These are phyloP conservation scores for Castanea crenata DNA, from an alignment of 306 rosid genomes.

Conservation along the genomic window DNA sequence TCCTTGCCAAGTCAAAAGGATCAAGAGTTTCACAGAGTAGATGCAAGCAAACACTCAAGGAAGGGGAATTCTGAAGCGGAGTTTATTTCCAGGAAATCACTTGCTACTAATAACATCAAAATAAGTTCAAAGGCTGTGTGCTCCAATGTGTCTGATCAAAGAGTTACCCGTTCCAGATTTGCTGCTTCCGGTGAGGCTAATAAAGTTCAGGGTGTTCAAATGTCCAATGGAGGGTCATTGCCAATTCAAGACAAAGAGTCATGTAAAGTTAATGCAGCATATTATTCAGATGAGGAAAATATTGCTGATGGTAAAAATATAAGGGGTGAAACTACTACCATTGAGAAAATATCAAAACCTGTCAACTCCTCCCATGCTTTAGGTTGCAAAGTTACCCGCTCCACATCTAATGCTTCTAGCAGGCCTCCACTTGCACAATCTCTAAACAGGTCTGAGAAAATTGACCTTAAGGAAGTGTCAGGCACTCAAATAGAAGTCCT, in stretches of 20 bases:
- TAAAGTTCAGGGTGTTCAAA: constrained; percentile 9
- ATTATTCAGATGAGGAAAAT: constrained; percentile 31
- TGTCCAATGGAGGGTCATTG: constrained; percentile 30
- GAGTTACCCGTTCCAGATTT: constrained; percentile 14
- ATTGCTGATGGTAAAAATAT: constrained; percentile 29
- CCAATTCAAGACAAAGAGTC: constrained; percentile 27
- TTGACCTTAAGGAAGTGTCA: constrained; percentile 21
- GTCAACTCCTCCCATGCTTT: constrained; percentile 26
- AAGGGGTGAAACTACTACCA: constrained; percentile 22
- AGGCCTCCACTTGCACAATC: constrained; percentile 28
- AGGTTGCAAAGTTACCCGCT: constrained; percentile 21
- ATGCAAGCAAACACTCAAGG: constrained; percentile 19
- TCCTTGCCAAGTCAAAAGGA: constrained; percentile 33
- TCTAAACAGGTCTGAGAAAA: constrained; percentile 11
- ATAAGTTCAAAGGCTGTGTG: constrained; percentile 12
- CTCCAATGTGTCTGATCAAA: constrained; percentile 17
- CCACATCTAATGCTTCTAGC: constrained; percentile 9
- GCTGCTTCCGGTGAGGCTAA: constrained; percentile 27
- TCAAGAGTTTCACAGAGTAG: constrained; percentile 21
- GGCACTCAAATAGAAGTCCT: constrained; percentile 26
- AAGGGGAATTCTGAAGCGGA: constrained; percentile 23
- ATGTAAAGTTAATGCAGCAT: constrained; percentile 20
- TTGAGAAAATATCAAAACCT: constrained; percentile 27
- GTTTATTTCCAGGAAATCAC: constrained; percentile 17
- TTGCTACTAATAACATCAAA: constrained; percentile 7